Percentiles rank a stretch among this genome's conserved stretches.
phyloP scores from a whole-genome alignment of 352 stramenopile genomes.

The Phytophthora chlamydospora region DNA sequence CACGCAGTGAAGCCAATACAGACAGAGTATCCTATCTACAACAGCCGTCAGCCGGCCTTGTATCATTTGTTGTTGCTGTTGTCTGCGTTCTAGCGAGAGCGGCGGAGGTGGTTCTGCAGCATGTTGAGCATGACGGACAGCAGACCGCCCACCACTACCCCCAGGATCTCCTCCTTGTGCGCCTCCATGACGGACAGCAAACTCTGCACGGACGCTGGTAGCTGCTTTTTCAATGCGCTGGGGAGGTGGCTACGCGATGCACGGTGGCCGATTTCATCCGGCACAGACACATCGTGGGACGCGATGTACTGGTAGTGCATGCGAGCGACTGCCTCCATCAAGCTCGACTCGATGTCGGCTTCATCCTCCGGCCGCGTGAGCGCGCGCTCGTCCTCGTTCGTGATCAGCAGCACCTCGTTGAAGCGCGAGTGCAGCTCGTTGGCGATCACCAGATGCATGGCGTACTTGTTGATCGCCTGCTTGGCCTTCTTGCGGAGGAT shows the following conservation, averaged over 20 bases:
- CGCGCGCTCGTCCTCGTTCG: constrained; percentile 53
- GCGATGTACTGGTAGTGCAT: constrained; percentile 82
- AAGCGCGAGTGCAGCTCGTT: constrained; percentile 97
- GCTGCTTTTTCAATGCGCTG: constrained; percentile 49
- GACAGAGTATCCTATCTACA: neutral
- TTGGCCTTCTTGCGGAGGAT: constrained; percentile 95
- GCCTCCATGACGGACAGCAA: constrained; percentile 52
- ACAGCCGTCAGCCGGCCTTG: neutral
- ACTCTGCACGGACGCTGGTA: constrained; percentile 47
- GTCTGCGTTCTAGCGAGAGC: constrained; percentile 26
- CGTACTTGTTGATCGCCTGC: constrained; percentile 93
- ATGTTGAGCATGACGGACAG: constrained; percentile 79
- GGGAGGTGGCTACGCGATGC: constrained; percentile 30
- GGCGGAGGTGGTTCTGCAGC: constrained; percentile 63
- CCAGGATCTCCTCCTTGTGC: constrained; percentile 79
- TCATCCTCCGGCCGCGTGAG: constrained; percentile 63
- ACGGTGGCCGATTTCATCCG: constrained; percentile 52
- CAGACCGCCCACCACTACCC: constrained; percentile 68
- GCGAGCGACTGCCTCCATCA: constrained; percentile 68
- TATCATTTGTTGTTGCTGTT: constrained; percentile 5
- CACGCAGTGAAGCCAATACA: constrained; percentile 13
- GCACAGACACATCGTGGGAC: constrained; percentile 60
- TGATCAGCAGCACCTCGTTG: constrained; percentile 87
- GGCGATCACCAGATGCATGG: constrained; percentile 97
- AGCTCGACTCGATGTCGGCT: constrained; percentile 64